These are phyloP conservation scores for Candida arabinofermentans DNA, from an alignment of 805 yeast genomes.

Conservation along the genomic window DNA sequence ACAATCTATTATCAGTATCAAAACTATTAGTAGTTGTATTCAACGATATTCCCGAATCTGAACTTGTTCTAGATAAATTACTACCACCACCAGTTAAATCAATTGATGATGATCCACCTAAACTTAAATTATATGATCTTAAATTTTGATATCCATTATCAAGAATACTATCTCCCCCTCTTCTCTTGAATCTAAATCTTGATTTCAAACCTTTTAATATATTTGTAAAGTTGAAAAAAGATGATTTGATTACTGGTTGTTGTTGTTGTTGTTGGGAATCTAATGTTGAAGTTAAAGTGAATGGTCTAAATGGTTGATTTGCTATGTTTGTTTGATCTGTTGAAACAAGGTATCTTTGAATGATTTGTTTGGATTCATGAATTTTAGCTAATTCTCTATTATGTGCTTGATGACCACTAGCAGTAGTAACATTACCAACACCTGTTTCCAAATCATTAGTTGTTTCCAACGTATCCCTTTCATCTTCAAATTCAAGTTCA, in stretches of 20 bases:
- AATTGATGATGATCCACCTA: constrained; percentile 4
- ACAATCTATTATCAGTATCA: constrained; percentile 27
- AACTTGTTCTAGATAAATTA: constrained; percentile 12
- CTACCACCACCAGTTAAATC: constrained; percentile 2
- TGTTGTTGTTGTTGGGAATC: not conserved
- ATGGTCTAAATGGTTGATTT: constrained; percentile 14
- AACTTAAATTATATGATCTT: constrained; percentile 20
- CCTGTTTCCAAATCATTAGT: constrained; percentile 12
- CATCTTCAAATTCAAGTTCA: constrained; percentile 28
- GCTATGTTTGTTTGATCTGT: constrained; percentile 5
- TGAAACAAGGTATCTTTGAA: constrained; percentile 18
- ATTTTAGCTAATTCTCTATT: constrained; percentile 18
- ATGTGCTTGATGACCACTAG: constrained; percentile 2
- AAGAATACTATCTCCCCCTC: not conserved
- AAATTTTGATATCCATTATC: constrained; percentile 15
- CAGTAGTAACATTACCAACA: constrained; percentile 4
- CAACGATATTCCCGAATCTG: constrained; percentile 25
- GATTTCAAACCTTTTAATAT: constrained; percentile 1
- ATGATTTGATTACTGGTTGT: not conserved
- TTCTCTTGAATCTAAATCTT: not conserved
- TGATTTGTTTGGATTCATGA: constrained; percentile 27
- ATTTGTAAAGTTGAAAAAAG: not conserved
- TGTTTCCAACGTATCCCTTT: not conserved
- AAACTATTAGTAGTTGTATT: constrained; percentile 20
- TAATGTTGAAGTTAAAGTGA: constrained; percentile 8